Evolutionary conservation across 2,329 filamentous ascomycete species (phyloP), one percentile per base, ranked within the genome.

Genomic region (Penicillium sp.): DNA sequence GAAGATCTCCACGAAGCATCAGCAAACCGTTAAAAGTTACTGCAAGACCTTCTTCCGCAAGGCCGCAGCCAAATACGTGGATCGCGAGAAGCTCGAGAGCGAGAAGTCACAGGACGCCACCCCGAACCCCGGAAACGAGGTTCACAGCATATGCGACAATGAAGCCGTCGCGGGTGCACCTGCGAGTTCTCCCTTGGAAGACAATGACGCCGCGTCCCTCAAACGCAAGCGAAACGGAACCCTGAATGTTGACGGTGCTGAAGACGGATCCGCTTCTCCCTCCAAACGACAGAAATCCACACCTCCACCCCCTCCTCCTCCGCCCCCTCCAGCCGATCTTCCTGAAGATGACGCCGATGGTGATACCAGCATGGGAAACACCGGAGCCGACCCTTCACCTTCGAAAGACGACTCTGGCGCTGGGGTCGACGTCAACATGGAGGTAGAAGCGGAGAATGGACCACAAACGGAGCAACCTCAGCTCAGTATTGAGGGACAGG

Each of bases 11-110:
- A 84, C 89, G 36, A 93, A 91, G 70, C 90, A 94, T 68, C 84
- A 88, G 66, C 88, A 88, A 70, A 91, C 92, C 62, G 85, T 97
- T 58, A 96, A 91, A 77, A 87, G 85, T 57, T 91, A 89, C 70
- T 91, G 93, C 57, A 88, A 89, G 61, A 88, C 92, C 50, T 97
- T 89, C 73, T 88, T 97, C 69, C 90, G 96, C 59, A 93, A 91
- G 70, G 93, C 91, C 0, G 87, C 93, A 2, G 81, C 83, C 55
- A 96, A 96, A 76, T 91, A 89, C 67, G 81, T 79, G 60, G 86
- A 82, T 60, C 83, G 86, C 61, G 87, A 93, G 63, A 86, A 86
- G 72, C 83, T 83, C 60, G 89, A 86, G 69, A 78, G 80, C 1
- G 81, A 80, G 62, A 77, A 72, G 64, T 77, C 73, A 59, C 66